These are phyloP conservation scores for Themeda triandra DNA, from an alignment of 176 grass and related monocot species.

Conservation along the genomic window DNA sequence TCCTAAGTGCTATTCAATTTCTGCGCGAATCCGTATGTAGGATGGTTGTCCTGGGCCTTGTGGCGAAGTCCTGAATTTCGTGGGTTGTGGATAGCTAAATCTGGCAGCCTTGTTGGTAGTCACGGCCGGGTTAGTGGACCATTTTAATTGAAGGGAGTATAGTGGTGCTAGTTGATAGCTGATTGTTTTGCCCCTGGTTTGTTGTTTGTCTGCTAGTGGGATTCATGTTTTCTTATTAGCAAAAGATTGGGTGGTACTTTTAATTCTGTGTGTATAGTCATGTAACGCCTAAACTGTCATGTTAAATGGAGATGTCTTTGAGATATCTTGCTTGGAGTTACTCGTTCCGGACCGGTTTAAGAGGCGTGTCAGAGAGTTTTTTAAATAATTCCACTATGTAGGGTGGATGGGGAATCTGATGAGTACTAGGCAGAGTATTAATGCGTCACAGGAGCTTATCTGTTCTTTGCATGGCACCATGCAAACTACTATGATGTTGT, in stretches of 20 bases:
- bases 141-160: background rate
- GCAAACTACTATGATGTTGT: background rate
- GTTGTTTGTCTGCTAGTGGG: background rate
- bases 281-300: background rate
- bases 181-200: background rate
- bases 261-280: background rate
- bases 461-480: background rate
- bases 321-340: background rate
- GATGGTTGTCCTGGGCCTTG: background rate
- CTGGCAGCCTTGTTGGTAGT: background rate
- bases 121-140: background rate
- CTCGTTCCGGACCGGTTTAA: background rate
- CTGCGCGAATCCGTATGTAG: background rate
- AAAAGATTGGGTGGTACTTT: background rate
- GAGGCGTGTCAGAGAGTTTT: background rate
- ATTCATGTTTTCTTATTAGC: background rate
- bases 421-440: background rate
- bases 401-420: background rate
- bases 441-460: background rate
- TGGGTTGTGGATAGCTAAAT: background rate
- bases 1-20: background rate
- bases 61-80: background rate
- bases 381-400: background rate
- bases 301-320: background rate
- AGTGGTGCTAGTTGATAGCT: background rate